A percentile compares a stretch with the other conserved stretches of the same genome.
Evolutionary conservation across 129 eudicot species (phyloP).

Genomic region (Saussurea involucrata): DNA sequence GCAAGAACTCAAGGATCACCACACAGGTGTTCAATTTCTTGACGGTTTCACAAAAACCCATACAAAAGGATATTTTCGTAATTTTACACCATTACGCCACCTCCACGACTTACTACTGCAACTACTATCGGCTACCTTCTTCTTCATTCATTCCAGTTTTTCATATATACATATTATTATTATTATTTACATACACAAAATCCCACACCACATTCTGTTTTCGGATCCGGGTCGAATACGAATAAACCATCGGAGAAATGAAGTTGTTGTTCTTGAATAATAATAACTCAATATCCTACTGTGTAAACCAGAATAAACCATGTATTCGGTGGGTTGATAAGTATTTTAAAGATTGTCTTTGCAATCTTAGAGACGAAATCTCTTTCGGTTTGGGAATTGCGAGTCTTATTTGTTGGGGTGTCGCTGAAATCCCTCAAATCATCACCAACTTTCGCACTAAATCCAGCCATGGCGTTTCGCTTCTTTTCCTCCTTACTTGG

Average conservation of each 20-base stretch:
- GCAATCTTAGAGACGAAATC: constrained; percentile 60
- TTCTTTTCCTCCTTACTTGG: constrained; percentile 85
- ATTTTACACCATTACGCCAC: constrained; percentile 5
- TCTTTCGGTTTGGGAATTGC: constrained; percentile 73
- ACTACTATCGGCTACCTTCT: constrained; percentile 21
- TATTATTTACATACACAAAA: constrained; percentile 24
- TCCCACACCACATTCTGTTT: constrained; percentile 18
- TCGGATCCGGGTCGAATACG: constrained; percentile 17
- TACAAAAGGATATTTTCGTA: constrained; percentile 17
- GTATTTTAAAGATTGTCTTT: constrained; percentile 83
- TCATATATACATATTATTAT: background rate
- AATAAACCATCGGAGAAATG: constrained; percentile 15
- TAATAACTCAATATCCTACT: constrained; percentile 49
- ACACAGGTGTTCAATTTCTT: background rate
- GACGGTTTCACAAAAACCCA: constrained; percentile 7
- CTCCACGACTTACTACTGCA: constrained; percentile 2
- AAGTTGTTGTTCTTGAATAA: constrained; percentile 16
- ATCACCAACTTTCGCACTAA: constrained; percentile 87
- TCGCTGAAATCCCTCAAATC: constrained; percentile 98
- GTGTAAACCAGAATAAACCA: constrained; percentile 55
- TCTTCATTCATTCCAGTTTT: constrained; percentile 17
- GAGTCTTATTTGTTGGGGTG: constrained; percentile 84
- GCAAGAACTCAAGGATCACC: constrained; percentile 14
- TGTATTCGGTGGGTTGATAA: constrained; percentile 75
- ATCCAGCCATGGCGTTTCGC: constrained; percentile 92